Evolutionary conservation across 805 yeast species (phyloP).

Genomic region (Komagataella phaffii): DNA sequence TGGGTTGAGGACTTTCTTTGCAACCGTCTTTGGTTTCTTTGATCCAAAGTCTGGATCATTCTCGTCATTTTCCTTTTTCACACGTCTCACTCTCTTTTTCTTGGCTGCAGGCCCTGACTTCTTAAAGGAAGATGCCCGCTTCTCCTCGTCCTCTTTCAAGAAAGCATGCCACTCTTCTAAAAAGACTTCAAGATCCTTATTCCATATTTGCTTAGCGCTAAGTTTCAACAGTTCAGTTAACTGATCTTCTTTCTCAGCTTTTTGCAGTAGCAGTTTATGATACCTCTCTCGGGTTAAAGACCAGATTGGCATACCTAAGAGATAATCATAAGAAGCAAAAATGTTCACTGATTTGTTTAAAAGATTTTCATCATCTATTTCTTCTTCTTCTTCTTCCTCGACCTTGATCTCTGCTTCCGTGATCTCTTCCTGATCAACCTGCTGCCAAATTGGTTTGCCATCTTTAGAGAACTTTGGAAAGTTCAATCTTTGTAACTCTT

Average conservation of each 20-base stretch:
- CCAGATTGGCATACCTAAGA: conserved; percentile 89
- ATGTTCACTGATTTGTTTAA: conserved; percentile 28
- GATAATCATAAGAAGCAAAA: conserved; percentile 66
- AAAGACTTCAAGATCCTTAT: conserved; percentile 67
- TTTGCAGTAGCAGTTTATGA: conserved; percentile 62
- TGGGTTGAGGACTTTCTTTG: not conserved
- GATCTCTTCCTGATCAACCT: conserved; percentile 15
- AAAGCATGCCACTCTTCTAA: conserved; percentile 52
- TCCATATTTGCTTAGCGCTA: conserved; percentile 85
- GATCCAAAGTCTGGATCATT: conserved; percentile 5
- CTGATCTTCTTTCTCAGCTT: conserved; percentile 59
- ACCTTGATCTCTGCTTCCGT: conserved; percentile 24
- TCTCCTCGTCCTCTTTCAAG: conserved; percentile 48
- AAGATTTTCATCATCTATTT: conserved; percentile 23
- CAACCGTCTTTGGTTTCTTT: conserved; percentile 6
- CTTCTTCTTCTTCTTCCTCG: conserved; percentile 29
- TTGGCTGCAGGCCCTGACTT: conserved; percentile 20
- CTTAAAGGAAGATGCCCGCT: conserved; percentile 32
- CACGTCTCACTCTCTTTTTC: conserved; percentile 20
- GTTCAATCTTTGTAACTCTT: conserved; percentile 44
- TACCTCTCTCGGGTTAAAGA: conserved; percentile 85
- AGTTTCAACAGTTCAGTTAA: conserved; percentile 49
- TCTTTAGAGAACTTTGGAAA: conserved; percentile 70
- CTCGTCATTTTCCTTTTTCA: conserved; percentile 15
- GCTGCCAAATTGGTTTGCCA: conserved; percentile 47